Percentiles rank a stretch among this genome's conserved stretches.
These are phyloP conservation scores for Arabidopsis hybrid DNA, from an alignment of 441 rosid genomes.

Conservation along the genomic window DNA sequence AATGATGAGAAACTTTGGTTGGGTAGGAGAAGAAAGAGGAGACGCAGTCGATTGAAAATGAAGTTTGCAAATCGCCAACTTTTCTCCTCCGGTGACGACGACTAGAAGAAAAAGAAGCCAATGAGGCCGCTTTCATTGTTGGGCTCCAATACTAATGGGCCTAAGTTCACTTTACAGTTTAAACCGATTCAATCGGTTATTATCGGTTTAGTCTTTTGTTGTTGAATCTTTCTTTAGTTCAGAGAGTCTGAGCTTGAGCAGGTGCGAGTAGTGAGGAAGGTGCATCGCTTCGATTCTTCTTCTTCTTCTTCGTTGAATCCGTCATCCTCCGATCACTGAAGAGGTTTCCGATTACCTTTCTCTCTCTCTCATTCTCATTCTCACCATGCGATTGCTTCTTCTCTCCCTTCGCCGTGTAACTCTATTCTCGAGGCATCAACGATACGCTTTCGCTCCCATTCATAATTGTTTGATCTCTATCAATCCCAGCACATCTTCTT, in stretches of 20 bases:
- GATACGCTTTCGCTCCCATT: constrained; percentile 20
- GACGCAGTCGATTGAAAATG: constrained; percentile 24
- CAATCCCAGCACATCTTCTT: constrained; percentile 18
- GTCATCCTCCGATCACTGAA: not conserved
- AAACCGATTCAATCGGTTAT: constrained; percentile 1
- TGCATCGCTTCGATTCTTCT: constrained; percentile 11
- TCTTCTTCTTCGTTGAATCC: constrained; percentile 20
- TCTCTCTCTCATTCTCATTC: not conserved
- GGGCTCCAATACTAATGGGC: constrained; percentile 38
- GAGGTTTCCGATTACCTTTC: not conserved
- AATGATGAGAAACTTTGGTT: constrained; percentile 15
- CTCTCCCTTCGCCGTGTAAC: constrained; percentile 31
- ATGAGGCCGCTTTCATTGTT: constrained; percentile 1
- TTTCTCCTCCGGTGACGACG: constrained; percentile 26
- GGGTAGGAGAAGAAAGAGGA: not conserved
- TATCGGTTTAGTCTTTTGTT: constrained; percentile 19
- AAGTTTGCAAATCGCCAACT: constrained; percentile 12
- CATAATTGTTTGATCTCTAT: constrained; percentile 23
- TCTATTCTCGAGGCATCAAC: constrained; percentile 32
- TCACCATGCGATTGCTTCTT: constrained; percentile 41
- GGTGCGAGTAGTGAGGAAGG: constrained; percentile 4
- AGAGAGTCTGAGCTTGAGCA: constrained; percentile 2
- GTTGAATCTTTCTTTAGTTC: not conserved
- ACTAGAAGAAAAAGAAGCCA: constrained; percentile 3
- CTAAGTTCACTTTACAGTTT: not conserved